Conservation (phyloP, 1,284 basidiomycete genomes). For the Microbotryomycetes sp. region DNA sequence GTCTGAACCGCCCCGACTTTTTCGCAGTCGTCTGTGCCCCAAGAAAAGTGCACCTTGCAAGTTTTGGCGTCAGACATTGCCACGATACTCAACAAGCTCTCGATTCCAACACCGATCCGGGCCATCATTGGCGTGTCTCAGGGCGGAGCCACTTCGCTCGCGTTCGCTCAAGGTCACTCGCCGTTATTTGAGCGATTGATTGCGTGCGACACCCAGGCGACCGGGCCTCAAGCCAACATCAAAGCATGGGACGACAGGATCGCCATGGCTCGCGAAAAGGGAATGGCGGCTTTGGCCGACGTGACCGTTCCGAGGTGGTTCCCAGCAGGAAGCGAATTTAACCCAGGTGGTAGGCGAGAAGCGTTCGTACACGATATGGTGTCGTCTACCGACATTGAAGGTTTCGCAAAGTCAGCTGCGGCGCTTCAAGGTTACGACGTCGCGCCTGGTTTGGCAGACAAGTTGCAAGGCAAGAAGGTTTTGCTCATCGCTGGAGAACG, state of each 20-base stretch:
- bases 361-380: constrained; percentile 37
- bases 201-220: constrained; percentile 45
- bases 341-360: constrained; percentile 29
- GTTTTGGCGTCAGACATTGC: constrained; percentile 43
- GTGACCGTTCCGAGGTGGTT: constrained; percentile 45
- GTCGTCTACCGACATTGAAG: constrained; percentile 39
- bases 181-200: constrained; percentile 38
- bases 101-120: constrained; percentile 36
- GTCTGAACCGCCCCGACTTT: not conserved
- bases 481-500: constrained; percentile 43
- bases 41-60: constrained; percentile 39
- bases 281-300: constrained; percentile 40
- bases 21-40: constrained; percentile 38
- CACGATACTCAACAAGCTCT: constrained; percentile 39
- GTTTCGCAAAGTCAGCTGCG: constrained; percentile 41
- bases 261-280: constrained; percentile 35
- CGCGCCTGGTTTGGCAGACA: constrained; percentile 37
- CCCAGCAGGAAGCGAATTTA: constrained; percentile 33
- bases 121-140: constrained; percentile 45
- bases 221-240: constrained; percentile 41
- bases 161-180: constrained; percentile 41
- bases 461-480: constrained; percentile 36
- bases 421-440: constrained; percentile 45
- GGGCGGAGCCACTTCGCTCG: constrained; percentile 44
- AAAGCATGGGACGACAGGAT: constrained; percentile 45